Evolutionary conservation across 2,329 filamentous ascomycete species (phyloP).

Genomic region (Aureobasidium sp.): DNA sequence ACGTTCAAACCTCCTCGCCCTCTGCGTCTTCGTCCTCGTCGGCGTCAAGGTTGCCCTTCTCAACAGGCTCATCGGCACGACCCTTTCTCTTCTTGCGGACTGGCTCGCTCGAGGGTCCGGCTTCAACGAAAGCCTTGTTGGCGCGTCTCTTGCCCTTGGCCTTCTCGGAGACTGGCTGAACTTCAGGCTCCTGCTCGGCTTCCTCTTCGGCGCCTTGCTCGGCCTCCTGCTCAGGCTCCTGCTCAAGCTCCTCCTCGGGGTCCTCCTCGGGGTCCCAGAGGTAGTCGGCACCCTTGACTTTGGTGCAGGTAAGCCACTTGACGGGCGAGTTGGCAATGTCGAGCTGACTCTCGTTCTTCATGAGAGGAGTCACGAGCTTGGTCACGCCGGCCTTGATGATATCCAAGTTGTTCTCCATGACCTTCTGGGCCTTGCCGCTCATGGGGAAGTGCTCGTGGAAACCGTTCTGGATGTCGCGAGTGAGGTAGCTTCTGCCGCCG

Average conservation of each 20-base stretch:
- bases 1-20: background rate
- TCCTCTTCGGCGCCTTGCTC: slow-evolving; percentile 12
- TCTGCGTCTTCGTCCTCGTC: background rate
- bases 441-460: slow-evolving; percentile 36
- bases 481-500: slow-evolving; percentile 38
- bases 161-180: background rate
- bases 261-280: background rate
- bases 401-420: slow-evolving; percentile 32
- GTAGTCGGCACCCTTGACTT: slow-evolving; percentile 25
- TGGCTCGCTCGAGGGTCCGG: background rate
- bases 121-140: background rate
- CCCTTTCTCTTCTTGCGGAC: slow-evolving; percentile 1
- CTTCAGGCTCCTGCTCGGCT: background rate
- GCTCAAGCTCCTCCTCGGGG: too few relatives aligned
- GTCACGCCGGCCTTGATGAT: slow-evolving; percentile 37
- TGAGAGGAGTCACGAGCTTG: slow-evolving; percentile 29
- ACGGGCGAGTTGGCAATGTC: slow-evolving; percentile 28
- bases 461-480: slow-evolving; percentile 27
- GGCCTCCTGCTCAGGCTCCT: slow-evolving; percentile 11
- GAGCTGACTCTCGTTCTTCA: slow-evolving; percentile 32
- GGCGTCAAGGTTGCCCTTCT: background rate
- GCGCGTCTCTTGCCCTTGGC: background rate
- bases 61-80: background rate
- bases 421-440: slow-evolving; percentile 34
- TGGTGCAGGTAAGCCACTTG: slow-evolving; percentile 37